Evolutionary conservation across 2,329 filamentous ascomycete species (phyloP).

Genomic region (Teratosphaeria gauchensis): DNA sequence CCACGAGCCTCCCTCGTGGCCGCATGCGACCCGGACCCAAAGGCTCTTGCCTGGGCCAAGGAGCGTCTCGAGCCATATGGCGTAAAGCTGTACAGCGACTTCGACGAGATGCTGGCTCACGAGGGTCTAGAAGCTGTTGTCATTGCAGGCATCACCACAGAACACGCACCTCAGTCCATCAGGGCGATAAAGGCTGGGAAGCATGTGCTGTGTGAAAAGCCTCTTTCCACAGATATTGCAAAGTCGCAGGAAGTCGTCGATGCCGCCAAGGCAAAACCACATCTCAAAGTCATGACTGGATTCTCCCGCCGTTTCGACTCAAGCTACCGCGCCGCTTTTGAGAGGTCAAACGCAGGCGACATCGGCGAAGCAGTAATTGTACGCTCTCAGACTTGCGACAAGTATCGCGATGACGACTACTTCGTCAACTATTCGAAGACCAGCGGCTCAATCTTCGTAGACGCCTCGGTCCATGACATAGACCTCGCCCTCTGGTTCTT

Average conservation of each 20-base stretch:
- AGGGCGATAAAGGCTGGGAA: constrained; percentile 45
- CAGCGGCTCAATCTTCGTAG: constrained; percentile 60
- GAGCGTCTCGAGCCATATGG: constrained; percentile 42
- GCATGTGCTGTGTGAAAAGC: constrained; percentile 53
- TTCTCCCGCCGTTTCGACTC: constrained; percentile 59
- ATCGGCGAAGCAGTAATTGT: constrained; percentile 54
- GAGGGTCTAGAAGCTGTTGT: constrained; percentile 47
- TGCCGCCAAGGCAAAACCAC: constrained; percentile 44
- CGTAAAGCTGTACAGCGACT: constrained; percentile 44
- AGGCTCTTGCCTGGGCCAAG: constrained; percentile 40
- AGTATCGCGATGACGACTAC: constrained; percentile 54
- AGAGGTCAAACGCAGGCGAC: constrained; percentile 41
- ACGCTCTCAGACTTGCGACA: constrained; percentile 59
- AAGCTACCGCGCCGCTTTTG: constrained; percentile 52
- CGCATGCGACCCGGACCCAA: constrained; percentile 36
- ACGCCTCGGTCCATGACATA: constrained; percentile 63
- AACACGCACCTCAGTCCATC: constrained; percentile 49
- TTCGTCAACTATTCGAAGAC: constrained; percentile 59
- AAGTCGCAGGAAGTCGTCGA: constrained; percentile 51
- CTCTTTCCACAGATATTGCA: constrained; percentile 44
- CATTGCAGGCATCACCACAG: constrained; percentile 45
- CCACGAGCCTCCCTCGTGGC: constrained; percentile 38
- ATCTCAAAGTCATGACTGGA: constrained; percentile 57
- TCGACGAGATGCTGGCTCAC: constrained; percentile 48
- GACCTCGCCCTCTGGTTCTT: constrained; percentile 57